Evolutionary conservation across 257 asterid genomes (phyloP).

Genomic region (Mentha longifolia): DNA sequence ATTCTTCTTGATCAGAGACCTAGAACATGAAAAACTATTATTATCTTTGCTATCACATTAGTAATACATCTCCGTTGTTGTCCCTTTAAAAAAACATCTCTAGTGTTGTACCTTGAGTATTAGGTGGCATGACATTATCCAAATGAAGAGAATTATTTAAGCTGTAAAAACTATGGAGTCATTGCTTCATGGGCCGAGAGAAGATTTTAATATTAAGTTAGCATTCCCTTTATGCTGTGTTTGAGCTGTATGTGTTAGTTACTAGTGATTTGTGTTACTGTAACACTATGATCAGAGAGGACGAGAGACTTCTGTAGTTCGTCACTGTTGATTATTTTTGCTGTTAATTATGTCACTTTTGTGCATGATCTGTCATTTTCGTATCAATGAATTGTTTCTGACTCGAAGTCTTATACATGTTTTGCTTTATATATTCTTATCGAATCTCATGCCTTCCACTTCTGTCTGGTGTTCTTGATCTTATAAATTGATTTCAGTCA

Average conservation of each 20-base stretch:
- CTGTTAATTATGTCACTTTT: slow-evolving; percentile 12
- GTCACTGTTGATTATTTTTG: background rate
- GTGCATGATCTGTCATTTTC: background rate
- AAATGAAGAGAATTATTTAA: background rate
- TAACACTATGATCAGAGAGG: slow-evolving; percentile 3
- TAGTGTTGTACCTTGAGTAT: background rate
- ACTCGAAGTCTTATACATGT: background rate
- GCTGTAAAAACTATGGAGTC: background rate
- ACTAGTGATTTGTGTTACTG: slow-evolving; percentile 2
- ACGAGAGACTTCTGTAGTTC: background rate
- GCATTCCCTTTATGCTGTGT: no score
- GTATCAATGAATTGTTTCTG: background rate
- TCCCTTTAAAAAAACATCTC: no score
- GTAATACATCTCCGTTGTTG: background rate
- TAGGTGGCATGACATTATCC: background rate
- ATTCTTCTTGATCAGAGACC: background rate
- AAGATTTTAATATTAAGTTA: background rate
- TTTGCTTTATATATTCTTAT: slow-evolving; percentile 5
- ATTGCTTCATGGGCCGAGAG: background rate
- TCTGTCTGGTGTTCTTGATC: slow-evolving; percentile 37
- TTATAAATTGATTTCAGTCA: slow-evolving; percentile 57
- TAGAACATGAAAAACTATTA: background rate
- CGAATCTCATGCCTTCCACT: background rate
- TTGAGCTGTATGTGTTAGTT: slow-evolving; percentile 9
- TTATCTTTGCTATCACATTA: background rate